Base-by-base conservation (phyloP, 2,329 filamentous ascomycete species). In the Seiridium unicorne region DNA sequence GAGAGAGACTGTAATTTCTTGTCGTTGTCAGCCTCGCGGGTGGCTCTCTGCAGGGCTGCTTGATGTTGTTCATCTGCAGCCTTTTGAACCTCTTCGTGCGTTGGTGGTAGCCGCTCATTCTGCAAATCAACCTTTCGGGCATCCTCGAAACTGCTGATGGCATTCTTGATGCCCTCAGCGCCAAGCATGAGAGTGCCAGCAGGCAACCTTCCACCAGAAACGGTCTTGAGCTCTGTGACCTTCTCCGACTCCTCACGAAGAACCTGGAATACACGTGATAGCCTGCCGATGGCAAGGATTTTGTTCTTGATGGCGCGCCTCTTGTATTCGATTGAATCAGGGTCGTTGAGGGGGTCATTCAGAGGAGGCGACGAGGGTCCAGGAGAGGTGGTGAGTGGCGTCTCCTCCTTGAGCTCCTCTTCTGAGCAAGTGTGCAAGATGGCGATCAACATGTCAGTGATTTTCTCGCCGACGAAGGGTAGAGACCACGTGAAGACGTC, bases 401-500 rank as follows among this genome's bases (percentile, higher is more conserved):
- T 90, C 59, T 97, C 93, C 63, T 94, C 91, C 73, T 96, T 92
- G 58, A 99, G 87, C 75, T 99, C 93, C 71, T 99, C 95, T 78
- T 99, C 96, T n/a, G 95, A 97, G 81, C 93, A 98, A 18, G 92
- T 98, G 81, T 96, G 97, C 68, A 99, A 83, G 71, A 99, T 99
- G 47, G 93, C 94, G 73, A 99, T 97, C 66, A 99, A 87, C 95
- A 99, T 99, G 72, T 99, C 95, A 18, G 95, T 98, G 72, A 99
- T 93, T 84, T 99, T 99, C 78, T 99, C 95, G 63, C 95, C 94
- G 32, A 99, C 95, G 77, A 99, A 99, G 0, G 95, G 95, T 62
- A 99, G 83, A 40, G 95, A 99, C 95, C 95, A 99, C n/a, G 95
- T 99, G 74, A 99, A 99, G 64, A 99, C 95, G 72, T 99, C 95